These are phyloP conservation scores for Corchorus olitorius DNA, from an alignment of 345 rosid species.

Conservation along the genomic window DNA sequence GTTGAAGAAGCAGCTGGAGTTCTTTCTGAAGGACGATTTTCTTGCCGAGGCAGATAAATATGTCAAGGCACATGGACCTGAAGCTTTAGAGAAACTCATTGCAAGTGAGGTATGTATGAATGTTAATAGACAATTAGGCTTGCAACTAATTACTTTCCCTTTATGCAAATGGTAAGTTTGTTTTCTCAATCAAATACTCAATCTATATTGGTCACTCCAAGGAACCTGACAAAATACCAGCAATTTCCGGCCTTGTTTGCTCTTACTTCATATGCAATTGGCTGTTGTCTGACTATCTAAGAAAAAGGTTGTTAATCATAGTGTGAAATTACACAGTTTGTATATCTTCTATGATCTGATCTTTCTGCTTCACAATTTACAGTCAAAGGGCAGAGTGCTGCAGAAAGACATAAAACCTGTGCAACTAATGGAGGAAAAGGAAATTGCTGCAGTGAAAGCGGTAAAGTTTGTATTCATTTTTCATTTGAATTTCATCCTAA, in stretches of 20 bases:
- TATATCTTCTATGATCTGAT: not conserved
- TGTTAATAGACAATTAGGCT: not conserved
- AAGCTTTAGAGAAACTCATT: constrained; percentile 29
- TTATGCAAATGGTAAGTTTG: too few species aligned
- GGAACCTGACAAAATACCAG: too few species aligned
- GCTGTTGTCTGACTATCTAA: not conserved
- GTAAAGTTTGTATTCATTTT: constrained; percentile 5
- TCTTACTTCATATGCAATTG: not conserved
- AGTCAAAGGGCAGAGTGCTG: constrained; percentile 8
- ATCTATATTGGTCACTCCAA: too few species aligned
- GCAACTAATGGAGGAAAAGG: constrained; percentile 23
- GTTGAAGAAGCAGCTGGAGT: constrained; percentile 13
- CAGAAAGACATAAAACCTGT: constrained; percentile 23
- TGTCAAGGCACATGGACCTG: constrained; percentile 20
- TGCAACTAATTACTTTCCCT: not conserved
- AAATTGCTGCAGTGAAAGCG: constrained; percentile 8
- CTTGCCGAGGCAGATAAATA: constrained; percentile 16
- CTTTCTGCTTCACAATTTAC: not conserved
- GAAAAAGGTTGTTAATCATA: not conserved
- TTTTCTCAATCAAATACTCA: too few species aligned
- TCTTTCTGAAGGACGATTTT: constrained; percentile 15
- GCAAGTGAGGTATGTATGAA: constrained; percentile 22
- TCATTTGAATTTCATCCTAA: not conserved
- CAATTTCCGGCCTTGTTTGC: not conserved
- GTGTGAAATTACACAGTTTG: not conserved